Evolutionary conservation across 371 early-diverging fungal species (phyloP).

Genomic region (Synchytrium microbalum): DNA sequence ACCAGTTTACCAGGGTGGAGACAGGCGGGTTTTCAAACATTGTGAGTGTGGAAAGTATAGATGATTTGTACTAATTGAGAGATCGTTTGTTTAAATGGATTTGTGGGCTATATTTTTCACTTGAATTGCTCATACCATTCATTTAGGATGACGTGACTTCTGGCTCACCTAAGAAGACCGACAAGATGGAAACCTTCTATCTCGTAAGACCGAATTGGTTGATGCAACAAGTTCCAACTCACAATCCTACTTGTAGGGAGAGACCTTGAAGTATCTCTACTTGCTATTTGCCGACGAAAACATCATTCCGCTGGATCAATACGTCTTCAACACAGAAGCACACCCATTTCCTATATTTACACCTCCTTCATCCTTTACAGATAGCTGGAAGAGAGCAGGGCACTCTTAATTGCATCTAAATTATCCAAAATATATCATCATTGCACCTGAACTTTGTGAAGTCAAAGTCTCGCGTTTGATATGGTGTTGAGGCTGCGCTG

Average conservation of each 20-base stretch:
- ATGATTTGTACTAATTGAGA: not conserved
- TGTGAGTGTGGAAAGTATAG: conserved; percentile 11
- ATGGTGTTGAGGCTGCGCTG: no score
- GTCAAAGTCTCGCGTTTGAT: no score
- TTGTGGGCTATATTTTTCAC: not conserved
- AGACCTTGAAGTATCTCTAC: conserved; percentile 93
- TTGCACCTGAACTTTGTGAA: no score
- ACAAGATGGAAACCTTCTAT: conserved; percentile 75
- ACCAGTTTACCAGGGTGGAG: conserved; percentile 61
- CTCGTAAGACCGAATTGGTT: conserved; percentile 20
- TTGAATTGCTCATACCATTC: not conserved
- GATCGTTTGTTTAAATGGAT: not conserved
- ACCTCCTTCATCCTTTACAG: not conserved
- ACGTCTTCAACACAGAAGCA: conserved; percentile 84
- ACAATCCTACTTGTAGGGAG: conserved; percentile 49
- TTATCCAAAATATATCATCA: no score
- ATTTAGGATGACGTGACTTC: conserved; percentile 53
- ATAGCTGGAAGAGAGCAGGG: not conserved
- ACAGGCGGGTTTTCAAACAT: conserved; percentile 71
- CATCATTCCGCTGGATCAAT: conserved; percentile 66
- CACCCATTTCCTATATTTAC: conserved; percentile 68
- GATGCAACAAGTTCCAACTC: not conserved
- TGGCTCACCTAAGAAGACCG: conserved; percentile 43
- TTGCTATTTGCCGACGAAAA: conserved; percentile 66
- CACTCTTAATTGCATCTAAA: no score